Evolutionary conservation across 1,284 basidiomycete genomes (phyloP).

Genomic region (Porodaedalea pini): DNA sequence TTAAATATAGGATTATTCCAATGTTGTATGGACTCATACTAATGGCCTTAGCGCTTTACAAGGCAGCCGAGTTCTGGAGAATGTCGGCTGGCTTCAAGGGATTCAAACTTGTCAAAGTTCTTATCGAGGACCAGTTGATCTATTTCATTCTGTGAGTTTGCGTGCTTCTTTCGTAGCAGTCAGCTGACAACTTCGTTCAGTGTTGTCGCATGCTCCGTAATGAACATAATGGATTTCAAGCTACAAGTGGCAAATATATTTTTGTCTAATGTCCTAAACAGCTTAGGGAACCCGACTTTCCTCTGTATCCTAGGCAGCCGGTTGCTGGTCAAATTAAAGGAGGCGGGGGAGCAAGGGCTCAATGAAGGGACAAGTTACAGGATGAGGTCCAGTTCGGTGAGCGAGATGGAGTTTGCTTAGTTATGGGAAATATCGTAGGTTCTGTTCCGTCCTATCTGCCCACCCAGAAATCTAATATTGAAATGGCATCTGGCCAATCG

Average conservation of each 20-base stretch:
- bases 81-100: too few species aligned
- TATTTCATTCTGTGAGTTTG: too few species aligned
- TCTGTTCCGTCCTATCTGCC: too few species aligned
- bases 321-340: constrained; percentile 9
- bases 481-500: too few species aligned
- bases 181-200: neutral
- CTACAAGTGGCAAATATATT: neutral
- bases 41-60: too few species aligned
- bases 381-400: neutral
- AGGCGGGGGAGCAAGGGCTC: constrained; percentile 3
- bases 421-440: too few species aligned
- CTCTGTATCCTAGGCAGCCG: constrained; percentile 6
- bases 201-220: neutral
- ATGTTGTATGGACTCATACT: neutral
- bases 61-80: too few species aligned
- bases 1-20: neutral
- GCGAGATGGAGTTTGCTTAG: neutral
- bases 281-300: neutral
- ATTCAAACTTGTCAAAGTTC: too few species aligned
- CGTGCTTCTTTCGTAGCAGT: too few species aligned
- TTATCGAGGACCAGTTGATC: too few species aligned
- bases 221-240: neutral
- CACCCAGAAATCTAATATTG: too few species aligned
- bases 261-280: neutral
- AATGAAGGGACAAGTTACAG: constrained; percentile 9